Percentiles rank a stretch among this genome's conserved stretches.
Evolutionary conservation across 2,329 filamentous ascomycete species (phyloP).

Genomic region (Cercospora berteroae): DNA sequence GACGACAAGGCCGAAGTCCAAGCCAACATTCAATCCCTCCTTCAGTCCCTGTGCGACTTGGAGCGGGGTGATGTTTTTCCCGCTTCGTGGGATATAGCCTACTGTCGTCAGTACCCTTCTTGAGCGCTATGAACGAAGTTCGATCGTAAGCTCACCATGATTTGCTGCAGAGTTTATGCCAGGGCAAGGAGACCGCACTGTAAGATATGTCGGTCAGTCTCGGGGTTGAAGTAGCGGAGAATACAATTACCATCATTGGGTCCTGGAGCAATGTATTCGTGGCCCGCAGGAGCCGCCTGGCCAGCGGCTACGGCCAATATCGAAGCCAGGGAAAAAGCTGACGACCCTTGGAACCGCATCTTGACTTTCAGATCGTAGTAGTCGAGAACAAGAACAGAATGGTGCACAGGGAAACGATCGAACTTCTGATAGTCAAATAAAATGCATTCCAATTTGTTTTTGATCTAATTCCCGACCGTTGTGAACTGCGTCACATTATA

Average conservation of each 20-base stretch:
- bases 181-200: constrained; percentile 18
- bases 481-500: not conserved
- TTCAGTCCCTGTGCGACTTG: constrained; percentile 25
- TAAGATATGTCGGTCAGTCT: not conserved
- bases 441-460: not conserved
- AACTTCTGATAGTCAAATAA: not conserved
- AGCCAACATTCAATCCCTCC: constrained; percentile 28
- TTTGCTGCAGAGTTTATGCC: constrained; percentile 17
- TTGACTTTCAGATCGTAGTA: not conserved
- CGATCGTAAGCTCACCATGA: not conserved
- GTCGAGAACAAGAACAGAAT: not conserved
- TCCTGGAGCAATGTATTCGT: not conserved
- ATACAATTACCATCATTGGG: not conserved
- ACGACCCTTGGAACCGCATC: not conserved
- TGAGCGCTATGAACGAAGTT: not conserved
- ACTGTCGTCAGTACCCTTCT: not conserved
- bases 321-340: not conserved
- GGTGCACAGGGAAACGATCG: not conserved
- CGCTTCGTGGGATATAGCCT: constrained; percentile 29
- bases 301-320: not conserved
- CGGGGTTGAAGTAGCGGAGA: not conserved
- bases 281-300: not conserved
- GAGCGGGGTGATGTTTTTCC: constrained; percentile 27
- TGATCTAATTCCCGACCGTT: not conserved
- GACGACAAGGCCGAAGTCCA: constrained; percentile 28